These are phyloP conservation scores for Cinchona pubescens DNA, from an alignment of 257 asterid genomes.

Conservation along the genomic window DNA sequence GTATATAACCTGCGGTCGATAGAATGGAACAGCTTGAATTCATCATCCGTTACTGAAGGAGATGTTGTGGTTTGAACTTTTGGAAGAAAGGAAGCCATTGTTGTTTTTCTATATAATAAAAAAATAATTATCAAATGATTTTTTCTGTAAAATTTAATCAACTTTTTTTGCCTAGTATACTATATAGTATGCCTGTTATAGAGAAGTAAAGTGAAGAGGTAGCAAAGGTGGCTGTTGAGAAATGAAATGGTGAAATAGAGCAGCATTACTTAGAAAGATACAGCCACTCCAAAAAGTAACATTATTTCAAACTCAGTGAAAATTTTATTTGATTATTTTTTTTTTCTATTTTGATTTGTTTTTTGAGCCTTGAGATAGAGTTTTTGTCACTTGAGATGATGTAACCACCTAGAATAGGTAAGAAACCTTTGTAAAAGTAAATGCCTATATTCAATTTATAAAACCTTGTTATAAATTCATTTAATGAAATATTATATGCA, in stretches of 20 bases:
- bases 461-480: neutral
- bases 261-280: neutral
- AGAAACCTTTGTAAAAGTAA: neutral
- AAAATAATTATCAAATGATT: neutral
- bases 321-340: neutral
- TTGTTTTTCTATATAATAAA: neutral
- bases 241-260: neutral
- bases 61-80: neutral
- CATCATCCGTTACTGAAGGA: constrained; percentile 38
- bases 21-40: constrained; percentile 50
- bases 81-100: neutral
- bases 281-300: neutral
- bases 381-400: neutral
- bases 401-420: neutral
- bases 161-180: too few species aligned
- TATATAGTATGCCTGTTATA: too few species aligned
- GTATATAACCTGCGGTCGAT: constrained; percentile 47
- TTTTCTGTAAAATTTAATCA: neutral
- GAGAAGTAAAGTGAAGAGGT: neutral
- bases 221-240: neutral
- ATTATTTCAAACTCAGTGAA: neutral
- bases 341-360: neutral
- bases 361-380: neutral
- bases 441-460: neutral
- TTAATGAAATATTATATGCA: neutral